Evolutionary conservation across 1,139 yeast species (phyloP).

Genomic region (Lodderomyces parapsilosis): DNA sequence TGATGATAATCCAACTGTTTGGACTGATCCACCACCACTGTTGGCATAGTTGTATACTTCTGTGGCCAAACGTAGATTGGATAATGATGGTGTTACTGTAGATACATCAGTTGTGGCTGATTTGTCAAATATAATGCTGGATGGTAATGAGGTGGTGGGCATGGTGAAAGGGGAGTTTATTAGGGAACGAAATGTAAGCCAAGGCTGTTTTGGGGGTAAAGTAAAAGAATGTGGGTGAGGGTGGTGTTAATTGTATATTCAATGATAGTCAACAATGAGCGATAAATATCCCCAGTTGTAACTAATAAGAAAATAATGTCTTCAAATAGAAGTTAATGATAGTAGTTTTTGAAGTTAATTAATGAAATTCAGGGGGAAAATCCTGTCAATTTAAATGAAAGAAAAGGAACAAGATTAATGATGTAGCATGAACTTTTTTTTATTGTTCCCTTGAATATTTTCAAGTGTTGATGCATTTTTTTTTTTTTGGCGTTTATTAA

Average conservation of each 20-base stretch:
- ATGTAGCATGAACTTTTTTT: too few species aligned
- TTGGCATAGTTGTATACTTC: conserved; percentile 6
- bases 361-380: background rate
- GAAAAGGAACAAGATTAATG: too few species aligned
- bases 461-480: background rate
- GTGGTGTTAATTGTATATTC: too few species aligned
- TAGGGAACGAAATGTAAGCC: background rate
- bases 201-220: too few species aligned
- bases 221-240: background rate
- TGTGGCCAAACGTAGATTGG: conserved; percentile 12
- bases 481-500: background rate
- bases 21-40: conserved; percentile 5
- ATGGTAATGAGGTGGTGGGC: conserved; percentile 4
- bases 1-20: background rate
- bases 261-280: too few species aligned
- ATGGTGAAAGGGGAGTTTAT: background rate
- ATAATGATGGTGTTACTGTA: conserved; percentile 13
- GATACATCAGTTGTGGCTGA: conserved; percentile 5
- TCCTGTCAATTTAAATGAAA: background rate
- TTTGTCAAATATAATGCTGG: conserved; percentile 6
- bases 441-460: background rate
- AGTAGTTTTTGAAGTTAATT: too few species aligned
- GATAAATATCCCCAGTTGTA: too few species aligned
- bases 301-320: too few species aligned
- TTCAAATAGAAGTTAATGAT: too few species aligned